Percentiles rank a stretch among this genome's conserved stretches.
These are phyloP conservation scores for Kwoniella newhampshirensis DNA, from an alignment of 768 basidiomycete genomes.

Conservation along the genomic window DNA sequence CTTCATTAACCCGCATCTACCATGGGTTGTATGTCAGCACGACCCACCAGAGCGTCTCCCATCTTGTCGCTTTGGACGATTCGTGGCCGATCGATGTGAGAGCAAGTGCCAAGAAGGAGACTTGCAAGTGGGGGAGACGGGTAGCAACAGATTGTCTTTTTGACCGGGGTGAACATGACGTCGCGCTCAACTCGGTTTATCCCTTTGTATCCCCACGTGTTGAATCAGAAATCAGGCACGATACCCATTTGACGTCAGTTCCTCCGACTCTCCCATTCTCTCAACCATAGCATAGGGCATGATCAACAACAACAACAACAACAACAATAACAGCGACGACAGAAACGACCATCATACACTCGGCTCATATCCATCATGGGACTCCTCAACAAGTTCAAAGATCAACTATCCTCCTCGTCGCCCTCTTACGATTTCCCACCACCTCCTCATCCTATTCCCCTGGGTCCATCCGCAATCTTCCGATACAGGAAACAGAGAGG, in stretches of 20 bases:
- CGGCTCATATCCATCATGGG: constrained; percentile 33
- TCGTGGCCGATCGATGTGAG: not conserved
- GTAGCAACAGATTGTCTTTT: not conserved
- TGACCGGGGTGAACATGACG: not conserved
- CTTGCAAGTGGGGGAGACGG: no score
- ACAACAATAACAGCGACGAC: constrained; percentile 6
- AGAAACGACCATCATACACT: no score
- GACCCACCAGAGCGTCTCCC: constrained; percentile 47
- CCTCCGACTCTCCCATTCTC: not conserved
- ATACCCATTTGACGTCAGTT: no score
- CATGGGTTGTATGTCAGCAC: constrained; percentile 6
- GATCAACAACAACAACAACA: constrained; percentile 42
- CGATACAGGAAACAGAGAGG: constrained; percentile 72
- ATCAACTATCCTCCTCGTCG: constrained; percentile 27
- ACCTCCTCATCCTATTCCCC: constrained; percentile 12
- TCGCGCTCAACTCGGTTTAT: no score
- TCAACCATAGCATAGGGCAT: constrained; percentile 29
- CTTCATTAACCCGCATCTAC: no score
- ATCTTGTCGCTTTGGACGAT: constrained; percentile 16
- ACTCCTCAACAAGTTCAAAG: constrained; percentile 48
- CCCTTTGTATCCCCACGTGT: no score
- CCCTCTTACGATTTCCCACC: constrained; percentile 13
- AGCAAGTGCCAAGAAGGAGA: no score
- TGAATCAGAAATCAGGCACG: no score
- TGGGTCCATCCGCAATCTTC: constrained; percentile 56